phyloP scores from a whole-genome alignment of 2,329 filamentous ascomycete genomes.

The Alternaria burnsii region DNA sequence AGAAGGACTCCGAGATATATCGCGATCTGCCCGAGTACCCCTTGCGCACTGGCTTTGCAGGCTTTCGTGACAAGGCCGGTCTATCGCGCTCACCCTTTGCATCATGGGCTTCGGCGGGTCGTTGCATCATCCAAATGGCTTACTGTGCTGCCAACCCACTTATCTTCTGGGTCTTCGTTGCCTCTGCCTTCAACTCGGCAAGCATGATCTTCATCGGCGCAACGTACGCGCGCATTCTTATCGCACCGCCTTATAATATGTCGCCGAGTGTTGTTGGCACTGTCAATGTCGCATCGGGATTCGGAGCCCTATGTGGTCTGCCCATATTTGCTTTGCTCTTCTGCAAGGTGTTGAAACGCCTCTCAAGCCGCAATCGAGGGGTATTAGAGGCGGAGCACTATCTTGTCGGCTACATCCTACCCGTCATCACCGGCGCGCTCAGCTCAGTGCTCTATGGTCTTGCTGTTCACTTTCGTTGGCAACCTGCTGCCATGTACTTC shows the following conservation, averaged over 20 bases:
- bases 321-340: conserved; percentile 20
- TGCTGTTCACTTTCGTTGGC: conserved; percentile 28
- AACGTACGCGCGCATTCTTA: conserved; percentile 32
- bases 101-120: conserved; percentile 35
- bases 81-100: conserved; percentile 34
- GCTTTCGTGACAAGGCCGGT: conserved; percentile 26
- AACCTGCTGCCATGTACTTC: conserved; percentile 29
- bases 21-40: conserved; percentile 34
- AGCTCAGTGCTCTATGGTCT: conserved; percentile 39
- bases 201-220: conserved; percentile 44
- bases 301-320: conserved; percentile 31
- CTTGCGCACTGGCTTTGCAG: conserved; percentile 12
- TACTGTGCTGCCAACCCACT: conserved; percentile 42
- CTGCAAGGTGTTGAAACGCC: conserved; percentile 23
- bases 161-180: conserved; percentile 45
- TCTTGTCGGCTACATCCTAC: conserved; percentile 38
- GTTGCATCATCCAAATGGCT: conserved; percentile 39
- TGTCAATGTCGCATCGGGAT: conserved; percentile 32
- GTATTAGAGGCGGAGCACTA: conserved; percentile 45
- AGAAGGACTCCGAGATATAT: conserved; percentile 36
- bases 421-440: conserved; percentile 32
- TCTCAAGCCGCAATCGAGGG: conserved; percentile 37
- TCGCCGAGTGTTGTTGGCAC: conserved; percentile 20
- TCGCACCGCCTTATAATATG: conserved; percentile 34
- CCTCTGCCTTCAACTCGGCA: conserved; percentile 35